Evolutionary conservation across 176 grass and related monocot species (phyloP), one percentile per base, ranked within the genome.

Genomic region (Eleusine coracana): DNA sequence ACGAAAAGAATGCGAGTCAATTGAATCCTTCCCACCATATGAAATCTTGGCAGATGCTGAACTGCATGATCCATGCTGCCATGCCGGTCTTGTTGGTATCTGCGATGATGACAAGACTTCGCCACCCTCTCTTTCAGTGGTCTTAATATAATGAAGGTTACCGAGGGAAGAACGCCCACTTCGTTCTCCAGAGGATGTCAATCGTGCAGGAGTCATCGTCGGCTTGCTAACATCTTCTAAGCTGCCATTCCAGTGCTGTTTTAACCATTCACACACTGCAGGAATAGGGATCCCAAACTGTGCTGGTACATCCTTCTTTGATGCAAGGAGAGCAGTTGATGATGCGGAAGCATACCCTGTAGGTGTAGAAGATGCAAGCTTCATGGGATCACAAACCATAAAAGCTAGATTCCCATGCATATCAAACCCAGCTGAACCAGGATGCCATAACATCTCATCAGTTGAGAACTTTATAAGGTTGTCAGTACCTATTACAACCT

Each of bases 391-490:
- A 74, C 92, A 98, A 15, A 95, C 82, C 90, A 98, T 91, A 77
- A 98, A 98, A 78, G 92, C 92, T 73, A 98, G 80, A 77, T 91
- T 98, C n/a, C 96, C 92, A 5, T 93, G 84, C 77, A 86, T 86
- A 89, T 98, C 96, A 73, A 98, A 98, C 81, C 96, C 96, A 84
- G 92, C 92, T 34, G 90, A 98, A 69, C 96, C 96, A 77, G 96
- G 88, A 42, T 46, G 77, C 88, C 92, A 98, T 46, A 85, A 78
- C n/a, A 88, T 75, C 62, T 88, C 92, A 88, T 95, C 92, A 65
- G 60, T 93, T 52, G 89, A 95, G 49, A 98, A 90, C 70, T 98
- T 98, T 86, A 95, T 93, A 75, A 98, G 90, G 75, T 98, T 98
- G 58, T 98, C 96, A 7, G 96, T 98, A 73, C 90, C 83, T 82